Base-by-base conservation (phyloP, 441 rosid species). In the Gossypium schwendimanii region DNA sequence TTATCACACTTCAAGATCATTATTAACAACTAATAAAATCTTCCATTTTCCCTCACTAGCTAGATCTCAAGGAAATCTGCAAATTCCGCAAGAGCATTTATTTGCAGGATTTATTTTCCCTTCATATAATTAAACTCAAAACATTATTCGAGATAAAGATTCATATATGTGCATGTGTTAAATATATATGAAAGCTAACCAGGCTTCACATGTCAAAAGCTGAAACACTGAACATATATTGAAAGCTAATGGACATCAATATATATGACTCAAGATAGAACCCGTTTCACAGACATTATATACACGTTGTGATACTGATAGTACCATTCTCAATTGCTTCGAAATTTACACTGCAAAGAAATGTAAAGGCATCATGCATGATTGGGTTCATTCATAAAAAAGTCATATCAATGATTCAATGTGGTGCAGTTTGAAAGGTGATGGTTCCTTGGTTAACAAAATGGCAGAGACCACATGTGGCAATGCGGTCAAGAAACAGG, bases 391-490 rank as follows among this genome's bases (percentile, higher is more conserved):
- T 61, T 61, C 66, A 61, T 61, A 2, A 33, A 20, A 10, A 12
- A 33, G 39, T 39, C 49, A 39, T 6, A 24, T 63, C 26, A 47
- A 17, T 63, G 50, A 39, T 39, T 39, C 44, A 39, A 39, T 39
- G 44, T 44, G 1, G n/a, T 62, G 24, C 68, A 39, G n/a, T 62
- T 20, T 17, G 53, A 15, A 60, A 45, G 7, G 31, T 49, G 61
- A 39, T 5, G 64, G 24, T 52, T 39, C 63, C 54, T 65, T 71
- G 53, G 55, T 64, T 58, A 33, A 44, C 73, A 59, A 71, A 71
- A 49, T 54, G 61, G 76, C 81, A 70, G 70, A 64, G 54, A 75
- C 28, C 77, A 81, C 73, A 78, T 74, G 82, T 6, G 39, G 20
- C 53, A n/a, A 50, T 66, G 80, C 72, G 78, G 73, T 63, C 75